Conservation (phyloP, 345 rosid species). For the Geranium rotundifolium region DNA sequence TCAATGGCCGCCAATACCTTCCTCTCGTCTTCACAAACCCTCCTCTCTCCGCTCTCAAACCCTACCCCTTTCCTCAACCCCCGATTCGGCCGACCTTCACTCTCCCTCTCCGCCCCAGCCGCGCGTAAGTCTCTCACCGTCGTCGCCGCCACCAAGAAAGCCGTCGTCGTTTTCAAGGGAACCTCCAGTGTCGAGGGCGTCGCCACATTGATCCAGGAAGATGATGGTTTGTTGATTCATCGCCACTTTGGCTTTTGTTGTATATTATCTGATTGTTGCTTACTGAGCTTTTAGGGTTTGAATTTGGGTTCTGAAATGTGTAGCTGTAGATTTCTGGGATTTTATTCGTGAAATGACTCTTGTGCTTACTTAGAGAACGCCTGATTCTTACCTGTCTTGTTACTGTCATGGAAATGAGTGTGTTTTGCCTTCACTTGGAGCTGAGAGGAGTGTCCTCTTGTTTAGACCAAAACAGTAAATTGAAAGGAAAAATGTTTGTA, state of each 20-base stretch:
- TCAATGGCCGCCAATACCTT: conserved; percentile 3
- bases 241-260: neutral
- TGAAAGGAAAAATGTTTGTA: neutral
- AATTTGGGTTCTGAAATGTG: neutral
- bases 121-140: conserved; percentile 35
- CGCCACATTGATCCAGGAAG: conserved; percentile 67
- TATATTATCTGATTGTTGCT: neutral
- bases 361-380: neutral
- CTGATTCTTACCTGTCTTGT: neutral
- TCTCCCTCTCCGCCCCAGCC: conserved; percentile 22
- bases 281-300: conserved; percentile 6
- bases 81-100: conserved; percentile 28
- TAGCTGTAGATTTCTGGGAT: neutral
- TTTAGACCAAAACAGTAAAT: neutral
- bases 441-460: neutral
- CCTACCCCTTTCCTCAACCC: conserved; percentile 48
- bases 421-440: conserved; percentile 1
- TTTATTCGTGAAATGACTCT: no score
- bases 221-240: conserved; percentile 33
- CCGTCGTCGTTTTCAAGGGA: conserved; percentile 87
- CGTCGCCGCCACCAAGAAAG: conserved; percentile 62
- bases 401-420: no score
- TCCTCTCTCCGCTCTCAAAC: conserved; percentile 3
- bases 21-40: conserved; percentile 7
- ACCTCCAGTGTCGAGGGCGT: conserved; percentile 77